Conservation (phyloP, 371 early-diverging fungal species). For the Basidiobolus meristosporus region DNA sequence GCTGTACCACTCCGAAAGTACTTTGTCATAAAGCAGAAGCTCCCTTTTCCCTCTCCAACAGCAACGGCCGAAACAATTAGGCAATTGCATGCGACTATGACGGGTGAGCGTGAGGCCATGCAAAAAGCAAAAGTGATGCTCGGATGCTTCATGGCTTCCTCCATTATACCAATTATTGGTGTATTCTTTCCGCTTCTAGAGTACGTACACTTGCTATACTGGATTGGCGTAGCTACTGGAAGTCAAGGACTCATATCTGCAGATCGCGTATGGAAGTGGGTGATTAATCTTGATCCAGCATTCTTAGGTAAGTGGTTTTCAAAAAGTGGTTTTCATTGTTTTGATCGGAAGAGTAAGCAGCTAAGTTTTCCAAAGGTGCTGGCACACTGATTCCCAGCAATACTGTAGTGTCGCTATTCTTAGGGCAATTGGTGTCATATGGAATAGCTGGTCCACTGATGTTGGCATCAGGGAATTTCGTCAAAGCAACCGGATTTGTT, state of each 20-base stretch:
- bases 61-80: constrained; percentile 48
- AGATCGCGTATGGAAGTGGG: too few species aligned
- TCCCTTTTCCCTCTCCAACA: constrained; percentile 53
- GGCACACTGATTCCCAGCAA: constrained; percentile 42
- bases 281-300: too few species aligned
- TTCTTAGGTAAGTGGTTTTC: too few species aligned
- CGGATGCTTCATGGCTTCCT: constrained; percentile 1
- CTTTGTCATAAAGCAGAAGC: constrained; percentile 47
- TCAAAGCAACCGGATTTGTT: constrained; percentile 15
- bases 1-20: constrained; percentile 51
- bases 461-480: constrained; percentile 16
- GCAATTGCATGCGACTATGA: constrained; percentile 29
- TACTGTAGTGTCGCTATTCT: constrained; percentile 32
- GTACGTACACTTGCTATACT: constrained; percentile 33
- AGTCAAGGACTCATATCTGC: constrained; percentile 22
- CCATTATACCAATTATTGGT: constrained; percentile 11
- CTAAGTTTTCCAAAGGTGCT: constrained; percentile 23
- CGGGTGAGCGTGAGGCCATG: constrained; percentile 13
- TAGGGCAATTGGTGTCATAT: constrained; percentile 26
- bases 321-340: too few species aligned
- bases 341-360: too few species aligned
- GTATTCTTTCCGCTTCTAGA: constrained; percentile 27
- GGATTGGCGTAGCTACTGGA: constrained; percentile 23
- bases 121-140: constrained; percentile 6
- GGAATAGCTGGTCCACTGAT: constrained; percentile 25